Evolutionary conservation across 2,329 filamentous ascomycete species (phyloP).

Genomic region (Colletotrichum cuscutae): DNA sequence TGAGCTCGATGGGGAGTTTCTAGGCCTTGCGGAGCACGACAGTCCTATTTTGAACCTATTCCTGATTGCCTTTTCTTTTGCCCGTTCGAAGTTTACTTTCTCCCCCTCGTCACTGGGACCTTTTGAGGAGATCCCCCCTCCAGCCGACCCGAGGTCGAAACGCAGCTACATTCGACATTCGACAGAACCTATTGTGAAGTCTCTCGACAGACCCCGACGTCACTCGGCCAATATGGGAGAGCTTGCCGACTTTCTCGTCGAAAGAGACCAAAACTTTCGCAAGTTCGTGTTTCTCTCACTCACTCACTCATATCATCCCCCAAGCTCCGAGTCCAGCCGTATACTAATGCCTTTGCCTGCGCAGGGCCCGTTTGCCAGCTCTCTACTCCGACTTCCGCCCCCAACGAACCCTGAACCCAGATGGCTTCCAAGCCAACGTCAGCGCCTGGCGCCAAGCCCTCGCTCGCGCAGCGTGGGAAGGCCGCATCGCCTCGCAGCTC

Average conservation of each 20-base stretch:
- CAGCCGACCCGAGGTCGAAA: not conserved
- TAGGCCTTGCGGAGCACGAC: not conserved
- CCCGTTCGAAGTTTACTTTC: not conserved
- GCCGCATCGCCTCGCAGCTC: conserved; percentile 56
- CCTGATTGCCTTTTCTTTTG: not conserved
- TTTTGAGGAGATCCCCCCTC: not conserved
- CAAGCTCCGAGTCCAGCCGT: conserved; percentile 13
- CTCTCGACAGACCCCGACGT: not conserved
- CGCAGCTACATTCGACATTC: not conserved
- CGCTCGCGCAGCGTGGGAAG: conserved; percentile 73
- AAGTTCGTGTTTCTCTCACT: conserved; percentile 52
- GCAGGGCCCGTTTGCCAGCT: conserved; percentile 80
- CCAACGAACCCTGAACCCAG: conserved; percentile 81
- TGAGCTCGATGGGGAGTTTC: not conserved
- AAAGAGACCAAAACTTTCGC: conserved; percentile 70
- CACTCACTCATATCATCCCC: too few relatives aligned
- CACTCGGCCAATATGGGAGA: conserved; percentile 64
- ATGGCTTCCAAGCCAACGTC: conserved; percentile 85
- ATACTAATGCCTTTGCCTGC: not conserved
- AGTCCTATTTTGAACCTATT: not conserved
- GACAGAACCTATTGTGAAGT: not conserved
- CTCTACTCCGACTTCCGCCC: conserved; percentile 88
- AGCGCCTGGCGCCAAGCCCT: conserved; percentile 82
- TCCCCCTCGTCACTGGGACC: not conserved
- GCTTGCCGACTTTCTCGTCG: conserved; percentile 73